These are phyloP conservation scores for Ustilago sp. DNA, from an alignment of 1,284 basidiomycete genomes.

Conservation along the genomic window DNA sequence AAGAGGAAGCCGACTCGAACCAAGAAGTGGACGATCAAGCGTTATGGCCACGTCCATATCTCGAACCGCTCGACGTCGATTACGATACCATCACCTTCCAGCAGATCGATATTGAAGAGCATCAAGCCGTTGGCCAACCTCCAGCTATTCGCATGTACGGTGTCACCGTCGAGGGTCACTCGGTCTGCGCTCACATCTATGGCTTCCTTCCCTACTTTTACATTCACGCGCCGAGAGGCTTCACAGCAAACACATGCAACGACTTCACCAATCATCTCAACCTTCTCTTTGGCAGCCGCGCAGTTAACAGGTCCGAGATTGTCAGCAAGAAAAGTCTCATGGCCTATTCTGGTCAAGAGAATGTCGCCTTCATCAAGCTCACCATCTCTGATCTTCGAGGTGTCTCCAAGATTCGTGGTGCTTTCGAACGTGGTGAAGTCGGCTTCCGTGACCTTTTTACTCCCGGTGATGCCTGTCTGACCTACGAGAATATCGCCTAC, in stretches of 20 bases:
- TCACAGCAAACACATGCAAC: slow-evolving; percentile 57
- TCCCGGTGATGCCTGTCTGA: slow-evolving; percentile 59
- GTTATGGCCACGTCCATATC: slow-evolving; percentile 57
- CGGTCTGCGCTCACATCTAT: slow-evolving; percentile 67
- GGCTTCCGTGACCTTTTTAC: slow-evolving; percentile 65
- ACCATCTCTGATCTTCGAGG: slow-evolving; percentile 60
- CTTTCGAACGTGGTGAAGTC: slow-evolving; percentile 67
- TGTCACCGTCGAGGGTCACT: slow-evolving; percentile 61
- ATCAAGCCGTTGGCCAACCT: slow-evolving; percentile 49
- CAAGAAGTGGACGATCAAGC: slow-evolving; percentile 50
- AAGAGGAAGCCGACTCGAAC: slow-evolving; percentile 49
- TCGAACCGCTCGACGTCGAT: slow-evolving; percentile 50
- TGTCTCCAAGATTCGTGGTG: slow-evolving; percentile 61
- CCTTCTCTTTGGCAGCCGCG: slow-evolving; percentile 54
- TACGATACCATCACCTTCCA: slow-evolving; percentile 61
- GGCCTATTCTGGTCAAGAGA: slow-evolving; percentile 64
- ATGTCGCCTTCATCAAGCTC: slow-evolving; percentile 67
- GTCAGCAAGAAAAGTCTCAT: slow-evolving; percentile 65
- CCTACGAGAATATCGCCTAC: slow-evolving; percentile 68
- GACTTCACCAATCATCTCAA: slow-evolving; percentile 67
- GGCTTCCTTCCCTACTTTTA: slow-evolving; percentile 69
- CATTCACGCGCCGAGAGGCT: slow-evolving; percentile 65
- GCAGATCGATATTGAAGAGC: slow-evolving; percentile 69
- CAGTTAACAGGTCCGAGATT: slow-evolving; percentile 54
- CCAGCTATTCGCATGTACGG: slow-evolving; percentile 68